Percentiles rank a stretch among this genome's conserved stretches.
Evolutionary conservation across 1,284 basidiomycete genomes (phyloP).

Genomic region (Trametes hirsuta): DNA sequence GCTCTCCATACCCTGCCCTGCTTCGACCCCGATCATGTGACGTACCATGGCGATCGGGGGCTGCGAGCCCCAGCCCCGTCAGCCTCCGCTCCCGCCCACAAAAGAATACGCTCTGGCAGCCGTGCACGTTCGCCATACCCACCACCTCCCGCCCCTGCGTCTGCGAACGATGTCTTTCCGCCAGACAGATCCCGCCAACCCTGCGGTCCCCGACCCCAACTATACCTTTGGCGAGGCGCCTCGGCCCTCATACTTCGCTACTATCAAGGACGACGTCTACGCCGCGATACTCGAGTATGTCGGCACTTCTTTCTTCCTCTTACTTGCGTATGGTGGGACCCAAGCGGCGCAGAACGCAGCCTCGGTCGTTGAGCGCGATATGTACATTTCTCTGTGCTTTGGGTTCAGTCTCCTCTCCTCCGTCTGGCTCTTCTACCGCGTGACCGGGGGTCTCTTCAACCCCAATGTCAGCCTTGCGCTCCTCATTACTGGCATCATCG

Average conservation of each 20-base stretch:
- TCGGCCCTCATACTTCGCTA: conserved; percentile 15
- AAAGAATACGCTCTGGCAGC: background rate
- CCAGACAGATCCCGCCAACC: background rate
- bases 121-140: background rate
- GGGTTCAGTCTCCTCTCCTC: conserved; percentile 70
- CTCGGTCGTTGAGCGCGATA: conserved; percentile 45
- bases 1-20: conserved; percentile 5
- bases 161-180: conserved; percentile 10
- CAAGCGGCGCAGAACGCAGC: conserved; percentile 45
- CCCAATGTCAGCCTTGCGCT: conserved; percentile 70
- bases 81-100: conserved; percentile 3
- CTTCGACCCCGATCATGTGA: conserved; percentile 18
- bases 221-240: conserved; percentile 5
- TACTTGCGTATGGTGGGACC: conserved; percentile 62
- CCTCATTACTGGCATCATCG: conserved; percentile 60
- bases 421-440: conserved; percentile 76
- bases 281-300: conserved; percentile 58
- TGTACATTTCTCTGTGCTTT: conserved; percentile 67
- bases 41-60: conserved; percentile 10
- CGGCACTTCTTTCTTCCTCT: conserved; percentile 62
- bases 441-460: conserved; percentile 75
- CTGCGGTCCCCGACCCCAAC: conserved; percentile 7
- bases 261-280: conserved; percentile 39
- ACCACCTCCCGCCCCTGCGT: background rate
- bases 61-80: background rate